Conservation (phyloP, 768 basidiomycete genomes). For the Mycena olivaceomarginata region DNA sequence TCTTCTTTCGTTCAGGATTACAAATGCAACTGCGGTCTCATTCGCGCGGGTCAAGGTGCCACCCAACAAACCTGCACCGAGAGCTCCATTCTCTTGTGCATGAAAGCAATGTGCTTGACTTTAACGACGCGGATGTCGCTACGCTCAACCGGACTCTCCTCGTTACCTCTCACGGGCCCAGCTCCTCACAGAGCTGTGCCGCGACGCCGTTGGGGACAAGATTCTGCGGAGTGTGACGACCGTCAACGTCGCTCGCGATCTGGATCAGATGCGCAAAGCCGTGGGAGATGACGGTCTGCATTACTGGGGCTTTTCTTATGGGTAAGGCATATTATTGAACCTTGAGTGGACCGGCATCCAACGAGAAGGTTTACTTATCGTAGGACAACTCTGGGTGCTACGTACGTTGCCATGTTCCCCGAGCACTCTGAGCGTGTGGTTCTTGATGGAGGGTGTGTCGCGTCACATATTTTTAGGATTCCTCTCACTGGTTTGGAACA, state of each 20-base stretch:
- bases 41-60: constrained; percentile 23
- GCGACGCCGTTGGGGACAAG: constrained; percentile 38
- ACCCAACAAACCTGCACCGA: constrained; percentile 35
- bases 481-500: background rate
- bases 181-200: constrained; percentile 30
- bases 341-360: background rate
- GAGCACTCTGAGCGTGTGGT: constrained; percentile 25
- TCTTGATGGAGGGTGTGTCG: constrained; percentile 31
- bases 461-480: background rate
- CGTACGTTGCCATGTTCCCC: constrained; percentile 42
- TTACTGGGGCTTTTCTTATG: constrained; percentile 43
- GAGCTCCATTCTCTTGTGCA: constrained; percentile 26
- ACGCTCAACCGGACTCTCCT: constrained; percentile 30
- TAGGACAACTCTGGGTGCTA: constrained; percentile 35
- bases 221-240: constrained; percentile 40
- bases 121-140: constrained; percentile 14
- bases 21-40: background rate
- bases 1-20: background rate
- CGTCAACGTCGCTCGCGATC: constrained; percentile 30
- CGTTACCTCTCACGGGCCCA: constrained; percentile 13
- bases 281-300: constrained; percentile 35
- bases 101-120: constrained; percentile 36
- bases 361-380: background rate
- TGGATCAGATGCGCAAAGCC: constrained; percentile 41
- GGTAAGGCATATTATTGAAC: background rate